These are phyloP conservation scores for Annulohypoxylon maeteangense DNA, from an alignment of 495 filamentous ascomycete species.

Conservation along the genomic window DNA sequence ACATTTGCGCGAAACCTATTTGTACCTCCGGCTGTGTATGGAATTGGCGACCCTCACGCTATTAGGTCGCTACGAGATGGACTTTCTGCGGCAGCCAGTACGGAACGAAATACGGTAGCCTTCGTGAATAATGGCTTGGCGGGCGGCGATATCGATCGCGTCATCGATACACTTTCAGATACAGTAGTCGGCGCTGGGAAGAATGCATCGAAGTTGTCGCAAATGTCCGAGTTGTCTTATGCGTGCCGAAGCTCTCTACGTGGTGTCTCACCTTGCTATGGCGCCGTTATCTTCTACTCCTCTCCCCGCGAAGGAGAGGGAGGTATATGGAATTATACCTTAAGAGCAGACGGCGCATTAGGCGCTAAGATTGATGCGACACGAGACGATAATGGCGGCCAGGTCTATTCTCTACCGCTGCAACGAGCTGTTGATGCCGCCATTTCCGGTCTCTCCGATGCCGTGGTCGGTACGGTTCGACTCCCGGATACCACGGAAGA, in stretches of 20 bases:
- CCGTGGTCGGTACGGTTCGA: slow-evolving; percentile 49
- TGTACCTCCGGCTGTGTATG: slow-evolving; percentile 71
- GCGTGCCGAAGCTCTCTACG: slow-evolving; percentile 74
- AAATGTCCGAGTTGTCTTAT: slow-evolving; percentile 64
- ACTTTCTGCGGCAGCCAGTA: slow-evolving; percentile 58
- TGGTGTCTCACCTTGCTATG: slow-evolving; percentile 78
- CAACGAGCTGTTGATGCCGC: slow-evolving; percentile 79
- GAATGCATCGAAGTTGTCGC: slow-evolving; percentile 63
- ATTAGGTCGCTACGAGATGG: slow-evolving; percentile 70
- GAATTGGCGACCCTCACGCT: slow-evolving; percentile 67
- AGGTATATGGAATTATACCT: slow-evolving; percentile 84
- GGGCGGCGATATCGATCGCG: slow-evolving; percentile 75
- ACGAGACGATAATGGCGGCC: slow-evolving; percentile 68
- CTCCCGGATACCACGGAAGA: slow-evolving; percentile 65
- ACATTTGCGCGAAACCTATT: slow-evolving; percentile 76
- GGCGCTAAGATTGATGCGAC: slow-evolving; percentile 66
- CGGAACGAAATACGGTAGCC: slow-evolving; percentile 71
- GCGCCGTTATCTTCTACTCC: slow-evolving; percentile 76
- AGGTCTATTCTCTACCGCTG: slow-evolving; percentile 80
- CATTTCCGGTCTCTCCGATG: slow-evolving; percentile 66
- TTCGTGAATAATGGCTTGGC: slow-evolving; percentile 79
- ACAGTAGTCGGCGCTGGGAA: slow-evolving; percentile 63
- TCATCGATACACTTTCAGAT: slow-evolving; percentile 71
- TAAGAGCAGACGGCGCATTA: slow-evolving; percentile 75
- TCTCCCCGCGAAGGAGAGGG: slow-evolving; percentile 74